Percentiles rank a stretch among this genome's conserved stretches.
These are phyloP conservation scores for Lasiodiplodia citricola DNA, from an alignment of 2,329 filamentous ascomycete genomes.

Conservation along the genomic window DNA sequence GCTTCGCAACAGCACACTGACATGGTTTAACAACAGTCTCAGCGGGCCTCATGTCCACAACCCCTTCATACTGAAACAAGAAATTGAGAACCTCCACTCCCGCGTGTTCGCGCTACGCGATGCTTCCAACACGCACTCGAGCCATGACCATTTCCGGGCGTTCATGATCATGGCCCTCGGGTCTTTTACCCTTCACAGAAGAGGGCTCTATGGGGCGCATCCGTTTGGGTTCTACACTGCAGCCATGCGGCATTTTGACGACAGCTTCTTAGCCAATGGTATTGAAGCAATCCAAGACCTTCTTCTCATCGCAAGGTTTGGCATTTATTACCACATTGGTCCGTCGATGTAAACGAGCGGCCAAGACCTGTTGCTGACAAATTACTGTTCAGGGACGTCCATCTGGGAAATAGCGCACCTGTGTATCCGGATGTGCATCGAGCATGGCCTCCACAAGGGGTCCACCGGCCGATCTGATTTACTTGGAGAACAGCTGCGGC, in stretches of 20 bases:
- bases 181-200: constrained; percentile 43
- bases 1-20: neutral
- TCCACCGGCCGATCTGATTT: constrained; percentile 27
- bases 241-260: constrained; percentile 41
- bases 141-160: constrained; percentile 42
- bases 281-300: constrained; percentile 48
- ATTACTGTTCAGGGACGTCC: neutral
- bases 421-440: constrained; percentile 49
- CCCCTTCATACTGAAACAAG: neutral
- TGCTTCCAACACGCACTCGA: neutral
- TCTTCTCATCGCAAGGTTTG: constrained; percentile 48
- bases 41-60: neutral
- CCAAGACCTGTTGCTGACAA: neutral
- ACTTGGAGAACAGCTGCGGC: constrained; percentile 44
- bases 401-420: constrained; percentile 49
- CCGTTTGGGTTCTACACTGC: constrained; percentile 50
- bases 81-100: neutral
- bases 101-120: neutral
- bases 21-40: neutral
- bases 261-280: constrained; percentile 39
- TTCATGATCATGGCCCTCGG: constrained; percentile 49
- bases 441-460: constrained; percentile 43
- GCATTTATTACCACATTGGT: constrained; percentile 51
- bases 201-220: constrained; percentile 40
- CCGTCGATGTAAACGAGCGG: constrained; percentile 35